Conservation (phyloP, 371 early-diverging fungal genomes). For the Actinomucor elegans region DNA sequence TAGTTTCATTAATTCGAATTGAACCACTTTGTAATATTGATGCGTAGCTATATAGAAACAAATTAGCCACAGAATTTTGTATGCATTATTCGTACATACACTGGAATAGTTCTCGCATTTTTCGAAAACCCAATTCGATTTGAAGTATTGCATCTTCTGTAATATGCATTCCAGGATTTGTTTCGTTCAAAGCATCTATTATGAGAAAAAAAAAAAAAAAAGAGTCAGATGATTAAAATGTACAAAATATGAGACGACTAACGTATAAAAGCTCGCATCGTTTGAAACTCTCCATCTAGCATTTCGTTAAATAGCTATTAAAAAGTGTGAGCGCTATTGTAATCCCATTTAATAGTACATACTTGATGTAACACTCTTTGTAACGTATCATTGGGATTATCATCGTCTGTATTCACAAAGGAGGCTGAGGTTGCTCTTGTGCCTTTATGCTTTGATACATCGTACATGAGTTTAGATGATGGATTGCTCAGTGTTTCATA, state of each 20-base stretch:
- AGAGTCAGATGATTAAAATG: slow-evolving; percentile 6
- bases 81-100: slow-evolving; percentile 30
- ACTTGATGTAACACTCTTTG: slow-evolving; percentile 62
- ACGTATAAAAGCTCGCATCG: slow-evolving; percentile 64
- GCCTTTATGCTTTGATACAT: slow-evolving; percentile 46
- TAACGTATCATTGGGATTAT: slow-evolving; percentile 47
- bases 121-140: slow-evolving; percentile 59
- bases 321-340: too few relatives aligned
- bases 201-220: neutral
- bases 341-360: too few relatives aligned
- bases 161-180: slow-evolving; percentile 56
- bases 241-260: slow-evolving; percentile 20
- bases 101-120: slow-evolving; percentile 56
- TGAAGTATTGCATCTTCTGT: slow-evolving; percentile 63
- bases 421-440: slow-evolving; percentile 30
- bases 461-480: slow-evolving; percentile 54
- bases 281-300: slow-evolving; percentile 69
- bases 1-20: slow-evolving; percentile 59
- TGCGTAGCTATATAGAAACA: slow-evolving; percentile 43
- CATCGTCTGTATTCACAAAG: slow-evolving; percentile 27
- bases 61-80: neutral
- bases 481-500: slow-evolving; percentile 67
- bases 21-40: slow-evolving; percentile 61
- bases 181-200: slow-evolving; percentile 50
- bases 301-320: slow-evolving; percentile 60